Base-by-base conservation (phyloP, 306 rosid species). In the Pyrus betulifolia region DNA sequence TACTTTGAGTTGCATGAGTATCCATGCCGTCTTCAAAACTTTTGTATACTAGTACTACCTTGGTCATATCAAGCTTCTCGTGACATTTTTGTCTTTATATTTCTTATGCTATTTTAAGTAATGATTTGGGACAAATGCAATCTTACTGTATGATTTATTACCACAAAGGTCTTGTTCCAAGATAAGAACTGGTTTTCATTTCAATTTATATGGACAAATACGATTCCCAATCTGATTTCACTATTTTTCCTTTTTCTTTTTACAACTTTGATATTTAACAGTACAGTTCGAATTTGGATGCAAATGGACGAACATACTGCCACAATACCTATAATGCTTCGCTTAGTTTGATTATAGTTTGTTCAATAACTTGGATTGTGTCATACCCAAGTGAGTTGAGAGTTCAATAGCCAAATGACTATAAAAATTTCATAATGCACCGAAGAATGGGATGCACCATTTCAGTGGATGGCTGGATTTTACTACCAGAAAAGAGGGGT, bases 11-110 rank as follows among this genome's bases (percentile, higher is more conserved):
- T n/a, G 11, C 30, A 58, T 58, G 63, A 58, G 30, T 3, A 58
- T 2, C 4, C 52, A 58, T 9, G 45, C 45, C 17, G 22, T 58
- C 64, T 59, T 23, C 6, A 23, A 55, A 8, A 42, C 45, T 42
- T 42, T 9, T 42, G 45, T 9, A 11, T 12, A 59, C 12, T 63
- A 28, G 30, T 62, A 52, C 17, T 4, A 15, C 44, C 33, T 33
- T 67, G 21, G 12, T 14, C 69, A 28, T 46, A 2, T 74, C 71
- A 21, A 82, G 74, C 81, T 42, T 42, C 64, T 23, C 38, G 64
- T 71, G 70, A 84, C 72, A 74, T 70, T 75, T 78, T 74, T 87
- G 80, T 80, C 79, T 64, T 60, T 73, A 57, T 61, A 63, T 78
- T 72, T 75, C 76, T 80, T 74, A 38, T 61, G 68, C 44, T 82